Base-by-base conservation (phyloP, 257 asterid species). In the Misopates orontium region DNA sequence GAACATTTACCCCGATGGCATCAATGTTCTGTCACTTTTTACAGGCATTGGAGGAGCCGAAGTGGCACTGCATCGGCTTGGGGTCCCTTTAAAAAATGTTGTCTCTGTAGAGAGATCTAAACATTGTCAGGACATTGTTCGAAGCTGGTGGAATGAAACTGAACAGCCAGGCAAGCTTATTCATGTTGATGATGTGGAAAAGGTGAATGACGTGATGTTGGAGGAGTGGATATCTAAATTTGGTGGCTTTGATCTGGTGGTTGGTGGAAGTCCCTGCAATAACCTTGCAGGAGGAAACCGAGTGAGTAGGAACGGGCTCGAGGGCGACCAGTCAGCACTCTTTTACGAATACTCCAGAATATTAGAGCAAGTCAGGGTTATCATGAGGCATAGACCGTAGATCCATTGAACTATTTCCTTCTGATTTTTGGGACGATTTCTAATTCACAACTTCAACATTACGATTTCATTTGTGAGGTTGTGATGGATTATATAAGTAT, bases 31-130 rank as follows among this genome's bases (percentile, higher is more conserved):
- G 1, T 90, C 99, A 4, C 81, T 94, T 12, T 94, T 94, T 75
- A 86, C 99, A 9, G 99, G 99, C 19, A 94, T 94, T 1, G 99
- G 97, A 0, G 99, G 97, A 5, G 97, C 87, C 1, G 99, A 94
- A 62, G 96, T 94, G 10, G 97, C 99, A 1, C 97, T 94, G 9
- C 89, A 94, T 25, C 81, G 95, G 2, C 92, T 90, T 0, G 97
- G 96, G 0, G 52, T 94, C 13, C 87, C 75, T 18, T 6, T 90
- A 71, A 88, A 77, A 45, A 80, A 77, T 2, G 96, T 94, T 0
- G 95, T 90, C 18, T 71, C 99, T 0, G 83, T 94, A 0, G 97
- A 94, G 63, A 94, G 75, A 15, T 78, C 93, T 0, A 89, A 94
- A 66, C 86, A 72, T 2, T 88, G 83, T 40, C 60, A 92, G n/a